Evolutionary conservation across 345 rosid species (phyloP), one percentile per base, ranked within the genome.

Genomic region (Euphorbia pulcherrima): DNA sequence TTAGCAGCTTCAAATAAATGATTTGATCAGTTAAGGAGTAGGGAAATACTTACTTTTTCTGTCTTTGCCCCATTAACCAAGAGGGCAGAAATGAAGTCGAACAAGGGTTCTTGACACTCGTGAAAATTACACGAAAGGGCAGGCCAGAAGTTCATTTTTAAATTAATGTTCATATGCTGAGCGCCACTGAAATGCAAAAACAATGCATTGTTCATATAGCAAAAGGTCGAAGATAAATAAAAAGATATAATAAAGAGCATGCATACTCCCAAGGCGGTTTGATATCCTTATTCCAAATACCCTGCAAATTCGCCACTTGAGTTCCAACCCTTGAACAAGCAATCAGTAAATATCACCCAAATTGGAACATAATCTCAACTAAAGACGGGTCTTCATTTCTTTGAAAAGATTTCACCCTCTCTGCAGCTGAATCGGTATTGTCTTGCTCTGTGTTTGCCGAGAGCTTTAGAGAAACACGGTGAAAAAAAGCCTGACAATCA

Each of bases 61-160:
- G 96, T 94, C 89, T 89, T 89, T 48, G 77, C 80, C 51, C 97
- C 99, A 75, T 83, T 91, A 60, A 84, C 40, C 20, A 96, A 85
- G 62, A 94, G 82, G 71, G 84, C 79, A 59, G 85, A 77, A 44
- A 87, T 83, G 64, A 78, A 94, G 64, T 89, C 97, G 48, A 91
- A 91, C 79, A 91, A 84, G 2, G 96, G 97, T 64, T 89, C 96
- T 57, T 91, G 96, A 68, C 96, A 94, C 72, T 94, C 97, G 18
- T 67, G 60, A 57, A 94, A 88, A 77, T 94, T 89, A 85, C 87
- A 86, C 60, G 99, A 83, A 74, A 89, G 88, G 52, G 93, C 85
- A 75, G 82, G 96, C 99, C 99, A 94, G 73, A 91, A 94, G 75
- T 91, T 94, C 99, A 94, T 94, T 83, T 94, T 87, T 52, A 94